Base-by-base conservation (phyloP, 805 yeast genomes). In the Dipodascopsis uninucleata region DNA sequence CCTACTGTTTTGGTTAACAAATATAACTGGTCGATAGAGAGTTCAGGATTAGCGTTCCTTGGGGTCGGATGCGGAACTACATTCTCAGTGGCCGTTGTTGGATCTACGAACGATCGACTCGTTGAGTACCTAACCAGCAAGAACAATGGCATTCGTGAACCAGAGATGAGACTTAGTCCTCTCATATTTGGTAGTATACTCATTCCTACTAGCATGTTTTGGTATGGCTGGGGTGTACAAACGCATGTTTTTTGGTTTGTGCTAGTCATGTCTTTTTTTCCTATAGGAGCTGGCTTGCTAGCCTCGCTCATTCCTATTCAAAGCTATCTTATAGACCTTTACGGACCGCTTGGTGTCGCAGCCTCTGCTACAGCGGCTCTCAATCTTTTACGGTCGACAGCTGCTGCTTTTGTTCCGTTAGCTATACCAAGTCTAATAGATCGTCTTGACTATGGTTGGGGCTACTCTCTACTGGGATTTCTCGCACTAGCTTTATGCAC, bases 1-100 rank as follows among this genome's bases (percentile, higher is more conserved):
- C 82, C 84, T 6, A 70, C 71, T 47, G 74, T 79, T 10, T 75
- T 79, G 56, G 59, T 58, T 14, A 61, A 60, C 24, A 72, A 73
- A 6, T 80, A 77, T 55, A 63, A 66, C 5, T 79, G 75, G 49
- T 85, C 60, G 71, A 71, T 28, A 79, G 76, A 74, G 44, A 42
- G 70, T 22, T 76, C 76, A 25, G 86, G 84, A 26, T 64, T 79
- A 31, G 75, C 85, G 0, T 83, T 78, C 60, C 41, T 79, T 24
- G 76, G 83, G 7, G 62, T 84, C 26, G 81, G 79, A 0, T 76
- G 87, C 0, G 60, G 60, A 9, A 41, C 73, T 42, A 39, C 68
- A 12, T 58, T 75, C 34, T 76, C 79, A 70, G 71, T 78, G 4
- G 58, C 65, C 58, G 29, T 25, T 10, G 82, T 61, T 90, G 56